Conservation (phyloP, 352 stramenopile species). For the Phytophthora aleatoria region DNA sequence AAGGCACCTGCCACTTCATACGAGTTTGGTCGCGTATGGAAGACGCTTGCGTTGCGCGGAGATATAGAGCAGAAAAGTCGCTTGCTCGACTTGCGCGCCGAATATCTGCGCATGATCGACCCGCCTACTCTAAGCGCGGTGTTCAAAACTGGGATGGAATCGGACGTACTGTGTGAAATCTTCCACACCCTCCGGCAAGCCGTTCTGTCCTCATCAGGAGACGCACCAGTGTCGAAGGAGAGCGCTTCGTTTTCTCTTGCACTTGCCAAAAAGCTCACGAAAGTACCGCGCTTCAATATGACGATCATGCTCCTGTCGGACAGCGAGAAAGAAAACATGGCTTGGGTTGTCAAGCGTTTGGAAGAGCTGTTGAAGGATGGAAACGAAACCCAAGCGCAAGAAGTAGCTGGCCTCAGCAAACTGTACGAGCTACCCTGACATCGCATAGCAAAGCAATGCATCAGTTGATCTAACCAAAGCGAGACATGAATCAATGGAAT, state of each 20-base stretch:
- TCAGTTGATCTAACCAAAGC: conserved; percentile 11
- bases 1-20: conserved; percentile 75
- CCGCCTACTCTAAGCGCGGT: conserved; percentile 42
- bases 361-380: conserved; percentile 16
- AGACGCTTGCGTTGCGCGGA: conserved; percentile 58
- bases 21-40: conserved; percentile 84
- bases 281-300: conserved; percentile 79
- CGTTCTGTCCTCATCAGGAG: conserved; percentile 7
- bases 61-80: conserved; percentile 30
- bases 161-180: conserved; percentile 76
- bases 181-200: conserved; percentile 49
- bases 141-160: conserved; percentile 81
- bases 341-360: conserved; percentile 47
- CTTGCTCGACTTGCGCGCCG: conserved; percentile 44
- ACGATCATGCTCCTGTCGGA: conserved; percentile 78
- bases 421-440: conserved; percentile 51
- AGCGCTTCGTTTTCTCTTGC: conserved; percentile 36
- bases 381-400: conserved; percentile 7
- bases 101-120: conserved; percentile 57
- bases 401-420: conserved; percentile 42
- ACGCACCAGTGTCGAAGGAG: not conserved
- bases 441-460: not conserved
- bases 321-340: conserved; percentile 62
- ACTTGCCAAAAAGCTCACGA: conserved; percentile 45
- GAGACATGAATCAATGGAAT: conserved; percentile 7